These are phyloP conservation scores for Reutealis trisperma DNA, from an alignment of 345 rosid species.

Conservation along the genomic window DNA sequence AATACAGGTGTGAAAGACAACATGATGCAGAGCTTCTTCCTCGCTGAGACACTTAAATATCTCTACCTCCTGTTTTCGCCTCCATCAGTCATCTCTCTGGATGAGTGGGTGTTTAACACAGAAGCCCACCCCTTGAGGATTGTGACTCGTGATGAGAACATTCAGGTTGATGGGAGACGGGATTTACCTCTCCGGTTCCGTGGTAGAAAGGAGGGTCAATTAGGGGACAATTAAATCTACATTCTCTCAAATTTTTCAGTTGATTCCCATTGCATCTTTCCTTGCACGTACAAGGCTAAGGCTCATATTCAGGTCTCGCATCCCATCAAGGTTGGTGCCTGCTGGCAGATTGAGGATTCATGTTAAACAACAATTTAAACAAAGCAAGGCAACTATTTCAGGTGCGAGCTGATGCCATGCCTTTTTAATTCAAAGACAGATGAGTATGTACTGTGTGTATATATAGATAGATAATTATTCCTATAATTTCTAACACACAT, in stretches of 20 bases:
- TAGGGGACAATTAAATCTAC: neutral
- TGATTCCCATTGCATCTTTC: neutral
- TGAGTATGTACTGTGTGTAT: neutral
- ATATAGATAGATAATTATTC: too few species aligned
- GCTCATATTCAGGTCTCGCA: neutral
- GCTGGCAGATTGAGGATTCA: neutral
- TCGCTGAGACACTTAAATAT: constrained; percentile 32
- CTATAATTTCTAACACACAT: too few species aligned
- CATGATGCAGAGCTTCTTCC: constrained; percentile 38
- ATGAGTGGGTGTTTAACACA: constrained; percentile 35
- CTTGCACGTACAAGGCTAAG: neutral
- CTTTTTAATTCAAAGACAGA: neutral
- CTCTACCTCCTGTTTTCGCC: constrained; percentile 34
- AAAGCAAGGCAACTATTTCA: neutral
- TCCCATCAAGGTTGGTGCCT: neutral
- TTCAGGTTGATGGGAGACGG: neutral
- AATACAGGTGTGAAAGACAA: constrained; percentile 29
- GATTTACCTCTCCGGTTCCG: neutral
- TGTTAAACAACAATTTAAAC: neutral
- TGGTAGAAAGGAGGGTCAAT: constrained; percentile 12
- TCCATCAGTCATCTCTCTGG: constrained; percentile 23
- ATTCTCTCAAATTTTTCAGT: neutral
- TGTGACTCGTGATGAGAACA: constrained; percentile 10
- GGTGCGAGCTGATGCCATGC: neutral
- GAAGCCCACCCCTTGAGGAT: constrained; percentile 31